A percentile compares a stretch with the other conserved stretches of the same genome.
Conservation (phyloP, 176 grass and related monocot species). For the Chrysopogon serrulatus region DNA sequence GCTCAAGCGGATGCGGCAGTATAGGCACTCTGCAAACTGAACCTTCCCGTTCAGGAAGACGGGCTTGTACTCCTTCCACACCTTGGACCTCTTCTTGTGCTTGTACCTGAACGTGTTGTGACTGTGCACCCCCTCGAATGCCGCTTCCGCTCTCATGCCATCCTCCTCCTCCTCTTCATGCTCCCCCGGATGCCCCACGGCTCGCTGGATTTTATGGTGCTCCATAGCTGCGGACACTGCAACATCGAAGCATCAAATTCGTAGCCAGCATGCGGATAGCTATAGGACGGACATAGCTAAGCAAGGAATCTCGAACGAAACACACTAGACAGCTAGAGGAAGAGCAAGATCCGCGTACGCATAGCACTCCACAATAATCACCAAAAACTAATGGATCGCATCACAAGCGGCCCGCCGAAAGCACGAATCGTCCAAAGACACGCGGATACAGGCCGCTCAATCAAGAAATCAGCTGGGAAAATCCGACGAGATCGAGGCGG, state of each 20-base stretch:
- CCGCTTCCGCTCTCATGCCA: constrained; percentile 19
- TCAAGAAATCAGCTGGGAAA: background rate
- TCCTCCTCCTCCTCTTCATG: constrained; percentile 11
- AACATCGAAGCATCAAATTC: too few species aligned
- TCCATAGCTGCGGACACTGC: constrained; percentile 17
- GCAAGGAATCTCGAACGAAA: background rate
- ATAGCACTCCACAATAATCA: background rate
- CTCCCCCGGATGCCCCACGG: constrained; percentile 10
- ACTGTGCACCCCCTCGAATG: background rate
- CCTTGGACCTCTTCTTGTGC: constrained; percentile 53
- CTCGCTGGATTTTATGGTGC: constrained; percentile 1
- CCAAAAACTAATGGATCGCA: background rate
- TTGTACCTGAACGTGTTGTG: constrained; percentile 34
- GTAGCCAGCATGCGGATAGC: background rate
- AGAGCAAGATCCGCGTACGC: constrained; percentile 3
- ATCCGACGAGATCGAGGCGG: constrained; percentile 4
- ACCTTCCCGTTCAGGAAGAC: constrained; percentile 47
- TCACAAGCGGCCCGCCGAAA: background rate
- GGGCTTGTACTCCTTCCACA: constrained; percentile 57
- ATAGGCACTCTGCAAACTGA: constrained; percentile 44
- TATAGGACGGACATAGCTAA: background rate
- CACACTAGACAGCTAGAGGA: background rate
- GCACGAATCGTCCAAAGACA: too few species aligned
- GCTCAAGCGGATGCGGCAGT: constrained; percentile 46
- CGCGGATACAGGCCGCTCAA: background rate